These are phyloP conservation scores for Colletotrichum cordylinicola DNA, from an alignment of 2,329 filamentous ascomycete species.

Conservation along the genomic window DNA sequence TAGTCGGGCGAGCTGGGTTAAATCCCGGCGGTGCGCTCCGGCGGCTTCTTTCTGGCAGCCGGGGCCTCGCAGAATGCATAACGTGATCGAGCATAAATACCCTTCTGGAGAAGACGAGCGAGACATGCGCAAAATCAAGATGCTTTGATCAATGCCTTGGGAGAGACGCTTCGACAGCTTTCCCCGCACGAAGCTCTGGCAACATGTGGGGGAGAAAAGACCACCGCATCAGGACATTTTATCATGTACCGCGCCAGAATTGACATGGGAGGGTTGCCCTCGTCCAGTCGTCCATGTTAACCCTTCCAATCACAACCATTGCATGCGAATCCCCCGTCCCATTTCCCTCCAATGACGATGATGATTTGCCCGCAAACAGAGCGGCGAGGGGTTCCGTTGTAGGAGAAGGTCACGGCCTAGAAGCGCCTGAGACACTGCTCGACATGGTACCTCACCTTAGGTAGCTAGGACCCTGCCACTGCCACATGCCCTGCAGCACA, in stretches of 20 bases:
- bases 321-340: background rate
- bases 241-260: background rate
- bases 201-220: constrained; percentile 12
- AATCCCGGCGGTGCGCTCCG: background rate
- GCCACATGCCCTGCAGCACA: background rate
- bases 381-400: background rate
- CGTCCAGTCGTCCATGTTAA: background rate
- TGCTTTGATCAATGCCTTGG: background rate
- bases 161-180: background rate
- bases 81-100: background rate
- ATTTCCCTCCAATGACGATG: background rate
- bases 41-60: background rate
- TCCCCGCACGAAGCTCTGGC: constrained; percentile 20
- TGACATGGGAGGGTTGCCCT: background rate
- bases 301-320: constrained; percentile 18
- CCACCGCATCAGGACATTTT: background rate
- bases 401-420: background rate
- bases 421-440: constrained; percentile 2
- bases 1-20: background rate
- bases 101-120: background rate
- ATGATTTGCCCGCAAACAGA: constrained; percentile 16
- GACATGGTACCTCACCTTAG: background rate
- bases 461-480: background rate
- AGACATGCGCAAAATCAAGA: background rate
- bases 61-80: background rate